These are phyloP conservation scores for Tolypocladium capitatum DNA, from an alignment of 2,329 filamentous ascomycete species.

Conservation along the genomic window DNA sequence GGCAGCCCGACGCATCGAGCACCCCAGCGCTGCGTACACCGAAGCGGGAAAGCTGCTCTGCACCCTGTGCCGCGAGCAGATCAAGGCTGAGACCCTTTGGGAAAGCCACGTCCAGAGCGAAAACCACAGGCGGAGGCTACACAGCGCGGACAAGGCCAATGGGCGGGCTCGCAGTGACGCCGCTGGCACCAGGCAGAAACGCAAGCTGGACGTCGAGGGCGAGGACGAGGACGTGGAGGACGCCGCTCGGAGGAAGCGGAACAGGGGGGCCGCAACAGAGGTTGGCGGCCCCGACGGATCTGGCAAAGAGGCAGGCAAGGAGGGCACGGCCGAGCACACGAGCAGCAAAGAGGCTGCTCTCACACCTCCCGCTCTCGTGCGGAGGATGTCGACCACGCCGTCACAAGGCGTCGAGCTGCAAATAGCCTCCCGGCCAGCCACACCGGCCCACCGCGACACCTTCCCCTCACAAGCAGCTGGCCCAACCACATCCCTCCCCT, in stretches of 20 bases:
- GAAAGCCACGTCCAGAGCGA: conserved; percentile 43
- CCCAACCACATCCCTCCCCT: conserved; percentile 15
- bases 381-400: conserved; percentile 38
- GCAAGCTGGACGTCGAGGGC: conserved; percentile 18
- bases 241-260: conserved; percentile 30
- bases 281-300: not conserved
- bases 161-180: conserved; percentile 4
- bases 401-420: conserved; percentile 45
- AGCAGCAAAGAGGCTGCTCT: conserved; percentile 8
- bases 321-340: conserved; percentile 4
- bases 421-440: conserved; percentile 51
- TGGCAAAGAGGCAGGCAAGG: not conserved
- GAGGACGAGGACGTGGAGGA: conserved; percentile 23
- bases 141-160: conserved; percentile 8
- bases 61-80: conserved; percentile 47
- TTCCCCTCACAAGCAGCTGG: conserved; percentile 7
- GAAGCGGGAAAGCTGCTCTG: conserved; percentile 55
- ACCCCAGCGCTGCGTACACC: conserved; percentile 56
- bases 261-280: conserved; percentile 21
- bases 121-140: conserved; percentile 21
- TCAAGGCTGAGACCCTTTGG: conserved; percentile 58
- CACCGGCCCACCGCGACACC: conserved; percentile 32
- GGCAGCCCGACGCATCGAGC: conserved; percentile 57
- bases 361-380: conserved; percentile 29
- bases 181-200: conserved; percentile 12